A percentile compares a stretch with the other conserved stretches of the same genome.
Evolutionary conservation across 345 rosid genomes (phyloP).

Genomic region (Sisymbrium altissimum): DNA sequence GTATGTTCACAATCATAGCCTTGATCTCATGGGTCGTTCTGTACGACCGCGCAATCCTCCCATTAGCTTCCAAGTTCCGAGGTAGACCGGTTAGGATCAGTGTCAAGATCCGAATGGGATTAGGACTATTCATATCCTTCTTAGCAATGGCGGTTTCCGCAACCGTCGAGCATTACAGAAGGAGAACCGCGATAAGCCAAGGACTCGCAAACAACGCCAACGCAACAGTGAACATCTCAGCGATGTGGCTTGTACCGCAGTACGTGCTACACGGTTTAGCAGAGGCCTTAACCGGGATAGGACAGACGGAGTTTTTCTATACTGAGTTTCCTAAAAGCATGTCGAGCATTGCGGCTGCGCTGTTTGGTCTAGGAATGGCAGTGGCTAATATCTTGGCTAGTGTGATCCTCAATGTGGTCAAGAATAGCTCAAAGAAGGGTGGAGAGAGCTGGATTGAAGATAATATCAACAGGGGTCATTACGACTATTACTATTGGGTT

Average conservation of each 20-base stretch:
- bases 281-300: slow-evolving; percentile 72
- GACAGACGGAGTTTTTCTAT: slow-evolving; percentile 76
- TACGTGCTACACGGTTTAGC: slow-evolving; percentile 58
- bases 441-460: slow-evolving; percentile 65
- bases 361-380: slow-evolving; percentile 66
- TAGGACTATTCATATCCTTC: slow-evolving; percentile 56
- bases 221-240: slow-evolving; percentile 56
- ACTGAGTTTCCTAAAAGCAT: slow-evolving; percentile 74
- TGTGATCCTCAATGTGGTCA: slow-evolving; percentile 43
- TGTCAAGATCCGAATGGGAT: slow-evolving; percentile 65
- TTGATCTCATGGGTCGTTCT: slow-evolving; percentile 52
- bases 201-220: slow-evolving; percentile 42
- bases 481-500: slow-evolving; percentile 74
- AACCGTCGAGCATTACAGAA: slow-evolving; percentile 51
- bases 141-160: slow-evolving; percentile 64
- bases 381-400: slow-evolving; percentile 63
- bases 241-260: slow-evolving; percentile 76
- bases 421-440: slow-evolving; percentile 42
- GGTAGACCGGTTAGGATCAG: slow-evolving; percentile 51
- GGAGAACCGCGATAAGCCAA: slow-evolving; percentile 53
- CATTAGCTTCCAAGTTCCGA: slow-evolving; percentile 61
- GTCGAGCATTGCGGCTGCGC: slow-evolving; percentile 66
- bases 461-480: slow-evolving; percentile 66
- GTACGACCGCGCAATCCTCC: slow-evolving; percentile 71
- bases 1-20: slow-evolving; percentile 48